These are phyloP conservation scores for Pythium apleroticum DNA, from an alignment of 352 stramenopile genomes.

Conservation along the genomic window DNA sequence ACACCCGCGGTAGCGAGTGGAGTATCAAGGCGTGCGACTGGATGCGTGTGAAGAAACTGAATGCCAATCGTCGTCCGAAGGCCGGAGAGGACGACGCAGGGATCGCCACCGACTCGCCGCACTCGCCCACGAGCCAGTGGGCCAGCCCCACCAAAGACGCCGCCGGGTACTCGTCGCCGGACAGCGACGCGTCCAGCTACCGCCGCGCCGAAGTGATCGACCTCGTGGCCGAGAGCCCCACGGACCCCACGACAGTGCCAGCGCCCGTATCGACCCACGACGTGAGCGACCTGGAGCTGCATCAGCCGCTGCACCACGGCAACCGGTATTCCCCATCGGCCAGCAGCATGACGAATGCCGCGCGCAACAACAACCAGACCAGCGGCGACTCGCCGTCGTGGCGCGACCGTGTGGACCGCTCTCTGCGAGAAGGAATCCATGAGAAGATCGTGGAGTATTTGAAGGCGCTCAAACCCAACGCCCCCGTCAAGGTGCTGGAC, in stretches of 20 bases:
- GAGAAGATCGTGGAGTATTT: constrained; percentile 90
- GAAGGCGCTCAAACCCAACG: constrained; percentile 93
- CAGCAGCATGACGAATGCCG: constrained; percentile 5
- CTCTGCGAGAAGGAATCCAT: constrained; percentile 48
- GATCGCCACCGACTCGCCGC: constrained; percentile 28
- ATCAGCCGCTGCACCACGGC: not conserved
- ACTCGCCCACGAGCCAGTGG: constrained; percentile 17
- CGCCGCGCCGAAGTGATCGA: constrained; percentile 15
- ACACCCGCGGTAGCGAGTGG: too few species aligned
- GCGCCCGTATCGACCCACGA: constrained; percentile 3
- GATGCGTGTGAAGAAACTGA: constrained; percentile 83
- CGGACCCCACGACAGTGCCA: constrained; percentile 18
- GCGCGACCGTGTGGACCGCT: constrained; percentile 29
- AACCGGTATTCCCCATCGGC: not conserved
- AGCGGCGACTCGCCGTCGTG: constrained; percentile 22
- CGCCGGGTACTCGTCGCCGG: constrained; percentile 8
- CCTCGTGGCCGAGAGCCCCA: constrained; percentile 23
- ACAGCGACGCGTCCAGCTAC: constrained; percentile 9
- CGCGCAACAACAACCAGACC: not conserved
- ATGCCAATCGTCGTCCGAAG: constrained; percentile 60
- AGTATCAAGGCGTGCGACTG: too few species aligned
- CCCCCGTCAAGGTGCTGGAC: constrained; percentile 93
- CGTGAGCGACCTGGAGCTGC: constrained; percentile 17
- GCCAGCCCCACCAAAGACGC: constrained; percentile 16
- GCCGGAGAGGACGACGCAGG: constrained; percentile 59